phyloP scores from a whole-genome alignment of 352 stramenopile species.

The Phytophthora vignae region DNA sequence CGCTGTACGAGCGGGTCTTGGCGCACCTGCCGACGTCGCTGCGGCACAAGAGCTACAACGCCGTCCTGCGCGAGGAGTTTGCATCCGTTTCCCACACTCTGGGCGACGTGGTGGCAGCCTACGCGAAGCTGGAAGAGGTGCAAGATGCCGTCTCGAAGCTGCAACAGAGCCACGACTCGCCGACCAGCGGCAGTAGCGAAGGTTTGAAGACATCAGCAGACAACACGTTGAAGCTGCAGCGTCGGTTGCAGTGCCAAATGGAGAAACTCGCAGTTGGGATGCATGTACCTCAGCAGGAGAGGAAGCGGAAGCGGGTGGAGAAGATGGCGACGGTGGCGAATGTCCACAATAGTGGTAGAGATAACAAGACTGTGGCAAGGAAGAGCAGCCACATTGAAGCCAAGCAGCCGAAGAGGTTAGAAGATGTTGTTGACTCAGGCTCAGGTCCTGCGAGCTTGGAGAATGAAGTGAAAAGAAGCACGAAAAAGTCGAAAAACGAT shows the following conservation, averaged over 20 bases:
- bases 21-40: slow-evolving; percentile 1
- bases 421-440: neutral
- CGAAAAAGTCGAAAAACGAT: too few relatives aligned
- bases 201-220: neutral
- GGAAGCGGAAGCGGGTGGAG: neutral
- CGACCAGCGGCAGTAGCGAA: slow-evolving; percentile 1
- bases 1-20: slow-evolving; percentile 12
- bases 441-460: neutral
- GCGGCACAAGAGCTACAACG: slow-evolving; percentile 9
- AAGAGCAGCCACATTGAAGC: neutral
- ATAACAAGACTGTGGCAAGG: neutral
- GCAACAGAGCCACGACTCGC: slow-evolving; percentile 1
- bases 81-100: neutral
- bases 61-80: slow-evolving; percentile 15
- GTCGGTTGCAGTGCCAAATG: neutral
- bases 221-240: neutral
- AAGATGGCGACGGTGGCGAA: too few relatives aligned
- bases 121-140: slow-evolving; percentile 20
- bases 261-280: neutral
- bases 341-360: neutral
- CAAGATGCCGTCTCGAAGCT: slow-evolving; percentile 18
- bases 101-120: slow-evolving; percentile 8
- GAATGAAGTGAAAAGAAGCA: too few relatives aligned
- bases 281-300: neutral
- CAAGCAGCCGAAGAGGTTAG: neutral